phyloP scores from a whole-genome alignment of 495 filamentous ascomycete species.

The Penicillium tannophilum region DNA sequence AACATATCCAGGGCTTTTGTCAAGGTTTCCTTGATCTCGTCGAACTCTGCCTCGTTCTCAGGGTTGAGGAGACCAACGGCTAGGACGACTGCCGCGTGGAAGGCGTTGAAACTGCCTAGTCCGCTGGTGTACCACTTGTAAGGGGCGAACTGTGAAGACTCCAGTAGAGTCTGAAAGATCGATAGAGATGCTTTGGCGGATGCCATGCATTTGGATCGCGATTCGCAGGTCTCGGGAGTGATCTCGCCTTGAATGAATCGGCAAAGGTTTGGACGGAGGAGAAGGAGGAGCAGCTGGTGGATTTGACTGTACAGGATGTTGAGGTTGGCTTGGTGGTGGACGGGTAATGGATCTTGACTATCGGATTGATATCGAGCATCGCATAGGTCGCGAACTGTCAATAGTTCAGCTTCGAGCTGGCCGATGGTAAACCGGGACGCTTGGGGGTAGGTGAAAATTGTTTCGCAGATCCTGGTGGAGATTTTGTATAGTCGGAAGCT shows the following conservation, averaged over 20 bases:
- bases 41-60: slow-evolving; percentile 35
- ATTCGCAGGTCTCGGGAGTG: slow-evolving; percentile 40
- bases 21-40: slow-evolving; percentile 36
- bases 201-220: slow-evolving; percentile 44
- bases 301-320: slow-evolving; percentile 51
- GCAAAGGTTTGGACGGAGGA: slow-evolving; percentile 46
- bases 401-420: slow-evolving; percentile 43
- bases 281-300: slow-evolving; percentile 50
- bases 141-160: slow-evolving; percentile 37
- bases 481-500: slow-evolving; percentile 45
- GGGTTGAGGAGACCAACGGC: slow-evolving; percentile 35
- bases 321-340: slow-evolving; percentile 46
- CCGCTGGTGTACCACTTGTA: slow-evolving; percentile 53
- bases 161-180: slow-evolving; percentile 41
- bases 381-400: slow-evolving; percentile 39
- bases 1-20: slow-evolving; percentile 39
- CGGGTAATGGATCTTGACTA: slow-evolving; percentile 28
- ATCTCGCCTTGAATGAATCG: slow-evolving; percentile 44
- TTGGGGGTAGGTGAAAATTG: slow-evolving; percentile 38
- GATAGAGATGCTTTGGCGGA: slow-evolving; percentile 45
- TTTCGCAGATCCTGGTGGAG: slow-evolving; percentile 44
- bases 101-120: slow-evolving; percentile 45
- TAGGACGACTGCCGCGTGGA: slow-evolving; percentile 41
- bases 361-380: slow-evolving; percentile 41
- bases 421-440: slow-evolving; percentile 27